Evolutionary conservation across 2,329 filamentous ascomycete species (phyloP).

Genomic region (Fusarium multiceps): DNA sequence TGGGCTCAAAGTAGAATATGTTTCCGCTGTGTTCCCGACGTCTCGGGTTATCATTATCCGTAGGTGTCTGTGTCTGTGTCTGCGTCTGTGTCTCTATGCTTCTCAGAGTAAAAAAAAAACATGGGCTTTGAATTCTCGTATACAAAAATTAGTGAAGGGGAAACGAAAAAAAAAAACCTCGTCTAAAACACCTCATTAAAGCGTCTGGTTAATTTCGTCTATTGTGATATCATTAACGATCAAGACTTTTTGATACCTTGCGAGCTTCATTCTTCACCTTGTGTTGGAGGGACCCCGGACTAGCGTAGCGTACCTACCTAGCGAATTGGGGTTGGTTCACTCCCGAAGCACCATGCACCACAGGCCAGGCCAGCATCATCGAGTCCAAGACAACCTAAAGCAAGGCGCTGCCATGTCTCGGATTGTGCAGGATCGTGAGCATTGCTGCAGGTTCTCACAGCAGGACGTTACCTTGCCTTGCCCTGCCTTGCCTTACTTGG

Average conservation of each 20-base stretch:
- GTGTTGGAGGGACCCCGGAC: not conserved
- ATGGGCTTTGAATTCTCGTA: not conserved
- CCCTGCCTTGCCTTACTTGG: not conserved
- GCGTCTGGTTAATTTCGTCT: not conserved
- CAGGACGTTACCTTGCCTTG: not conserved
- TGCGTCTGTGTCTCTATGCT: not conserved
- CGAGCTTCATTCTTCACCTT: not conserved
- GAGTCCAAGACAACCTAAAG: conserved; percentile 4
- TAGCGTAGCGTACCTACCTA: not conserved
- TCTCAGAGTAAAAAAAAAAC: not conserved
- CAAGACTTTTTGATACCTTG: not conserved
- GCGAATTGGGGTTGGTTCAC: conserved; percentile 20
- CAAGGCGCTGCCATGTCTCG: not conserved
- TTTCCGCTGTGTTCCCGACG: not conserved
- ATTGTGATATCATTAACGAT: not conserved
- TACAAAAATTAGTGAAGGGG: not conserved
- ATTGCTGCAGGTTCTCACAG: conserved; percentile 4
- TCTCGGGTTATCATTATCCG: not conserved
- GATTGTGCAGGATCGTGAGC: conserved; percentile 15
- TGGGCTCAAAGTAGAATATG: not conserved
- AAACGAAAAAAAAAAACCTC: not conserved
- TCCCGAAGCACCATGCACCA: conserved; percentile 6
- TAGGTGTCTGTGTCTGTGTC: not conserved
- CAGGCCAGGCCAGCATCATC: not conserved
- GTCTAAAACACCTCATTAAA: not conserved